Evolutionary conservation across 108 stramenopile species (phyloP).

Genomic region (Aurantiochytrium sp.): DNA sequence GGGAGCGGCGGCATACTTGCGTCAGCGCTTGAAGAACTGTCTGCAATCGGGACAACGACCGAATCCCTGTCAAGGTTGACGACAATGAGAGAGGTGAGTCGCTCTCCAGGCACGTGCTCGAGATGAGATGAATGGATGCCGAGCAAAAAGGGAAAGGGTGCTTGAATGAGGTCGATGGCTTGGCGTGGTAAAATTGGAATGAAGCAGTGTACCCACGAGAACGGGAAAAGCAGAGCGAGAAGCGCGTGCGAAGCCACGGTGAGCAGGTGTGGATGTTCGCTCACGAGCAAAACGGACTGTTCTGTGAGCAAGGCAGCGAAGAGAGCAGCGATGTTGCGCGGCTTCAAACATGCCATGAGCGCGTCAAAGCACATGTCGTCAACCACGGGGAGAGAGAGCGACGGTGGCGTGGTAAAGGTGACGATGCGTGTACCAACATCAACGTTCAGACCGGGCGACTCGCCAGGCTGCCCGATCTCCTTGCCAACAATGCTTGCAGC

Average conservation of each 20-base stretch:
- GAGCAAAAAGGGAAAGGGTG: neutral
- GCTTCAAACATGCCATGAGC: neutral
- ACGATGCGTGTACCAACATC: neutral
- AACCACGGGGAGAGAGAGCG: neutral
- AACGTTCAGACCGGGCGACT: neutral
- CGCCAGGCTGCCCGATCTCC: neutral
- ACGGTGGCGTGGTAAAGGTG: neutral
- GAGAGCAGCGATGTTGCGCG: neutral
- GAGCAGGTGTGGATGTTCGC: neutral
- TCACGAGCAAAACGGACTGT: neutral
- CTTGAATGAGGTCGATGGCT: neutral
- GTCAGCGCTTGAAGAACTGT: no score
- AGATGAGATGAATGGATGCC: neutral
- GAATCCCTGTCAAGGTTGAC: neutral
- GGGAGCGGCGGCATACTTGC: no score
- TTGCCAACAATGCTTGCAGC: neutral
- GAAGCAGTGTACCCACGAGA: neutral
- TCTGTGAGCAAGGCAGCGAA: neutral
- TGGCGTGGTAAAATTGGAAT: neutral
- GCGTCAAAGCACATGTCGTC: constrained; percentile 12
- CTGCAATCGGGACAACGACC: neutral
- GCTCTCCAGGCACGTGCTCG: neutral
- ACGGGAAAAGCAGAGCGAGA: neutral
- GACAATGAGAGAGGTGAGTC: neutral
- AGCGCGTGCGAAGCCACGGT: neutral